Base-by-base conservation (phyloP, 176 grass and related monocot species). In the Chloris gayana region DNA sequence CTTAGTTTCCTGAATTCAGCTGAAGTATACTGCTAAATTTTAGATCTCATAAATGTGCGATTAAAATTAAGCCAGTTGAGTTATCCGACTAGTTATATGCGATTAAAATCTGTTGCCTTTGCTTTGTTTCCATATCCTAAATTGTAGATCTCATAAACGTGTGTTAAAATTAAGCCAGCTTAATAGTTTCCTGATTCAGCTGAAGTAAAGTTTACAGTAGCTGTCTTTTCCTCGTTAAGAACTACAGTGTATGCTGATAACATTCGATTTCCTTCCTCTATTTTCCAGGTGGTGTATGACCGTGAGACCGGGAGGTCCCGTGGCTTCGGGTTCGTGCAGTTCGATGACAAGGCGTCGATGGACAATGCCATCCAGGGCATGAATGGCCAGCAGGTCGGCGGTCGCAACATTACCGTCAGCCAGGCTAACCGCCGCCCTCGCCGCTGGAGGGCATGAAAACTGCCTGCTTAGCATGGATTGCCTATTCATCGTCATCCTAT, bases 361-460 rank as follows among this genome's bases (percentile, higher is more conserved):
- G 57, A 78, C 69, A 63, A 82, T 18, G 92, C 92, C 76, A 91
- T 94, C 77, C 80, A 87, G 31, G 68, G 35, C 6, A 91, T 94
- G 92, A 91, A 94, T 29, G 89, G 88, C 17, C 59, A 85, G 86
- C 53, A 69, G 17, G 34, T 94, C 7, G 88, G 86, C 66, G 86
- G 89, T 54, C 85, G 86, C 14, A 87, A 18, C 54, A 76, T 90
- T 64, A 83, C 88, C 38, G 88, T 93, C 74, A 85, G 85, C 47
- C 21, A 81, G 78, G 91, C 88, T 56, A 88, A 85, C 68, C 71
- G 49, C 3, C 91, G 91, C 64, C 13, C 61, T 1, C 76, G 61
- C 76, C 42, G 44, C 73, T 78, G 60, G 61, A 65, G 27, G 61
- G 42, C 42, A 10, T 78, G 75, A 78, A 11, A 42, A 13, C 32